Conservation (phyloP, 805 yeast genomes). For the Saccharomycopsis javanensis region DNA sequence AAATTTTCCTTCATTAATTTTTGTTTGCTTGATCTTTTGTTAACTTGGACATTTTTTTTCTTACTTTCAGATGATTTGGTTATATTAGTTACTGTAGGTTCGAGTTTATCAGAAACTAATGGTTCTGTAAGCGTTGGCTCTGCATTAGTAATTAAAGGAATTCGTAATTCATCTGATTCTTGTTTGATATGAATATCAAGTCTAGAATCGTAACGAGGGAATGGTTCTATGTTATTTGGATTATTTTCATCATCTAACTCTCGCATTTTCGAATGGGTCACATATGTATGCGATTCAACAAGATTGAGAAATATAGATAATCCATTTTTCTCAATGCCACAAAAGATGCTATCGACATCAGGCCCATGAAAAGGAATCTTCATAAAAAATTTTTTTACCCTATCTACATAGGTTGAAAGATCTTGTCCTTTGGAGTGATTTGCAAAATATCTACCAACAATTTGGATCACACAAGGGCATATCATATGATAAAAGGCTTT, state of each 20-base stretch:
- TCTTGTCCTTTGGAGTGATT: neutral
- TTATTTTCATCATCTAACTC: neutral
- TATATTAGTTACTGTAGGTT: neutral
- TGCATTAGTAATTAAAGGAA: neutral
- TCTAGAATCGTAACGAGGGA: no score
- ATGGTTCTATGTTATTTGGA: neutral
- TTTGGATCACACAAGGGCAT: neutral
- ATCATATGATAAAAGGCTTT: neutral
- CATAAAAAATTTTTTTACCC: neutral
- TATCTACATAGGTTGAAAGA: neutral
- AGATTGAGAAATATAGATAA: slow-evolving; percentile 3
- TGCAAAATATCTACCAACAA: neutral
- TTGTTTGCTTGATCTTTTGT: neutral
- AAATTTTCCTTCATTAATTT: no score
- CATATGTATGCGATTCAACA: neutral
- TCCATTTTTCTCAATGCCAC: neutral
- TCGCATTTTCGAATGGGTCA: neutral
- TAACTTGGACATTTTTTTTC: neutral
- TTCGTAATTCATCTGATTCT: neutral
- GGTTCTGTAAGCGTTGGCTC: neutral
- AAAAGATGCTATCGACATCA: neutral
- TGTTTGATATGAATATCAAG: neutral
- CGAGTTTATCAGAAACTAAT: neutral
- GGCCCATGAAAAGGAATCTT: neutral
- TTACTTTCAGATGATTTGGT: neutral